Conservation (phyloP, 129 eudicot species). For the Ambrosia artemisiifolia region DNA sequence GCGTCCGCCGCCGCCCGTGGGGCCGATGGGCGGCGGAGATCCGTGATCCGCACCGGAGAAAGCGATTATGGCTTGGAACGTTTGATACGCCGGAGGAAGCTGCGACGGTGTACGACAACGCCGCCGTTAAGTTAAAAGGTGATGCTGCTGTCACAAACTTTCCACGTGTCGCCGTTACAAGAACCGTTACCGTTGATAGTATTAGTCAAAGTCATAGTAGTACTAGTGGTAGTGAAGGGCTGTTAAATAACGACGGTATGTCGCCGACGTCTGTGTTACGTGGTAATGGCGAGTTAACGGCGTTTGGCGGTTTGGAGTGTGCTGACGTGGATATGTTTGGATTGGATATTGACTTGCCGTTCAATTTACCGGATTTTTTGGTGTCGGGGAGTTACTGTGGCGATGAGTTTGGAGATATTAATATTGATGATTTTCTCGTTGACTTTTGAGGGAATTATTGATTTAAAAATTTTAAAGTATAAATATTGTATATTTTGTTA, state of each 20-base stretch:
- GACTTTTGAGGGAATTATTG: constrained; percentile 25
- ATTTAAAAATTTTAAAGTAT: not conserved
- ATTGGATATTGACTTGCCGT: constrained; percentile 35
- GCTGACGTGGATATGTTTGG: constrained; percentile 33
- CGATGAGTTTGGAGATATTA: constrained; percentile 49
- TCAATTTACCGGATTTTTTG: constrained; percentile 36
- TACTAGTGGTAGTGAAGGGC: constrained; percentile 19
- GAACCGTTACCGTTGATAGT: constrained; percentile 10
- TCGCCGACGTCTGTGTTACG: constrained; percentile 69
- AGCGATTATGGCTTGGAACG: constrained; percentile 73
- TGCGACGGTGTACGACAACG: constrained; percentile 60
- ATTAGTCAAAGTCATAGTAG: constrained; percentile 9
- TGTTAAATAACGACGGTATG: constrained; percentile 22
- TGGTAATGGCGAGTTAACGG: constrained; percentile 29
- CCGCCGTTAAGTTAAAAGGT: constrained; percentile 58
- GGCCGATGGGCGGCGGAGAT: constrained; percentile 81
- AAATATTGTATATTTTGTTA: constrained; percentile 17
- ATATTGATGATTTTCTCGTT: constrained; percentile 49
- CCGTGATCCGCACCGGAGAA: constrained; percentile 54
- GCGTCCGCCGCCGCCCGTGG: constrained; percentile 70
- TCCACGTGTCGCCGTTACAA: constrained; percentile 37
- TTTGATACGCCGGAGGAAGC: constrained; percentile 70
- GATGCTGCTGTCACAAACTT: constrained; percentile 58
- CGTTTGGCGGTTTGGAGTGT: constrained; percentile 28
- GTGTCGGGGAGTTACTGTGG: constrained; percentile 29